Base-by-base conservation (phyloP, 2,329 filamentous ascomycete genomes). In the Passalora sequoiae region DNA sequence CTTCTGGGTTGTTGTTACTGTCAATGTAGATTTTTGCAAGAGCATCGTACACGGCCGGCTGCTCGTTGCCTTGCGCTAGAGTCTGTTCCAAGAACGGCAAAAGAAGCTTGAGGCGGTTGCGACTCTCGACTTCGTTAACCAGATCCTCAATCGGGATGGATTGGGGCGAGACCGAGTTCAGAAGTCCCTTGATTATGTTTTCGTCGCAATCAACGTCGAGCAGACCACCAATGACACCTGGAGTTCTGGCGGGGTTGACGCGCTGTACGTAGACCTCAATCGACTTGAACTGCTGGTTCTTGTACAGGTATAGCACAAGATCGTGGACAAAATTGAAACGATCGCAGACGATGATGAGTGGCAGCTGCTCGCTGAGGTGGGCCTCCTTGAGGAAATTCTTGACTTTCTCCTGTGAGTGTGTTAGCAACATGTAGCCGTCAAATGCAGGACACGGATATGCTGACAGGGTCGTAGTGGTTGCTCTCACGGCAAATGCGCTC, bases 311-410 rank as follows among this genome's bases (percentile, higher is more conserved):
- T 16, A 98, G 78, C 32, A 98, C 88, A 61, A 98, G 70, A 61
- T 98, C 92, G 62, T 98, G 92, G 30, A 97, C 88, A 62, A 98
- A 95, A 73, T 97, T 94, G 78, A 94, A 96, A n/a, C 91, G 87
- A 64, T 98, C 92, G 70, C 94, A 98, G 46, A 98, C 89, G 58
- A 97, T 96, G 69, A 98, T 98, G 42, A 98, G 74, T 31, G 92
- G 92, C 31, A 98, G 77, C 70, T 96, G 91, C 67, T 98, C 92
- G 2, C 84, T 82, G 32, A 98, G 75, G 55, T 83, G 85, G 42
- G 92, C 91, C 66, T 98, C 94, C 73, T 98, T 98, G 50, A 98
- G 74, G 79, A 97, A 98, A 73, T 98, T 98, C 77, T 96, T 96
- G 45, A 96, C 88, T 75, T 95, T 94, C 68, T 96, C 89, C 0